Conservation (phyloP, 1,284 basidiomycete species). For the Ustilago shanxiensis region DNA sequence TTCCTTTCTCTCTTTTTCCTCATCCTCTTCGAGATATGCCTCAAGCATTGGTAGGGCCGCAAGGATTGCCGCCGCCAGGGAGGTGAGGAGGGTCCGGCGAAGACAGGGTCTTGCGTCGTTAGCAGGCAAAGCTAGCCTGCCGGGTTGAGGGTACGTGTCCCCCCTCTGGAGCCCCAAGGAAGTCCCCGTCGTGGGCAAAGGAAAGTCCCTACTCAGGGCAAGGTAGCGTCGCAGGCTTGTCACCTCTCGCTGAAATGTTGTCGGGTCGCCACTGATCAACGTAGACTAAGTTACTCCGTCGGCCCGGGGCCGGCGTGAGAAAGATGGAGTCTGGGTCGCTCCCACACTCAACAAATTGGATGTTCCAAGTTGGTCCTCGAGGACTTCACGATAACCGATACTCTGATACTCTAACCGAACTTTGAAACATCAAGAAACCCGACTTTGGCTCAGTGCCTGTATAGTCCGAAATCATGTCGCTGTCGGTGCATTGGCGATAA, state of each 20-base stretch:
- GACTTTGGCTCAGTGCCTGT: no score
- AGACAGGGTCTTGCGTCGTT: slow-evolving; percentile 6
- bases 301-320: no score
- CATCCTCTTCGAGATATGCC: slow-evolving; percentile 25
- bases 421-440: no score
- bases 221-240: no score
- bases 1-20: slow-evolving; percentile 13
- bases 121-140: slow-evolving; percentile 6
- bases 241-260: not conserved
- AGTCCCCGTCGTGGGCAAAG: slow-evolving; percentile 5
- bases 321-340: no score
- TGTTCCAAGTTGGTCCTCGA: no score
- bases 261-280: not conserved
- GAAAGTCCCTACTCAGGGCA: not conserved
- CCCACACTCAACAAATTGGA: no score
- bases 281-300: no score
- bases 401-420: no score
- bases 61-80: slow-evolving; percentile 9
- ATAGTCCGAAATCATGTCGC: no score
- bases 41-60: slow-evolving; percentile 1
- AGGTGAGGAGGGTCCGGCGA: slow-evolving; percentile 39
- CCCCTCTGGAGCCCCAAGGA: not conserved
- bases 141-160: not conserved
- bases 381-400: no score
- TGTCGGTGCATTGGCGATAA: no score